Evolutionary conservation across 2,329 filamentous ascomycete genomes (phyloP).

Genomic region (Leptoxyphium fumago): DNA sequence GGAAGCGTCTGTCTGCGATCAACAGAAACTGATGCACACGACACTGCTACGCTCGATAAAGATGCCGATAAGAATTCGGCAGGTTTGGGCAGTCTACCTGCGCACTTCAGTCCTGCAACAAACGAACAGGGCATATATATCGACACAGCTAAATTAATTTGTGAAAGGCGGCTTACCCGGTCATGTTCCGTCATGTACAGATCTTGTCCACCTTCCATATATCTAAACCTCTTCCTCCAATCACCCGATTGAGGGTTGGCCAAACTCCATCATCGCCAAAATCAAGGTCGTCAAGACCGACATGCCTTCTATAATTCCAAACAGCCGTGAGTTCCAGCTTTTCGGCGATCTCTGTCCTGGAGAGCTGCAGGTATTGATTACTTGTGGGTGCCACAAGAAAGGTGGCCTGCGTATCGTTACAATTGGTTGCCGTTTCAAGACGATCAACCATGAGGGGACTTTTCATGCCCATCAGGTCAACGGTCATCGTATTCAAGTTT

Average conservation of each 20-base stretch:
- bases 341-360: background rate
- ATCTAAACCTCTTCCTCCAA: constrained; percentile 30
- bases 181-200: background rate
- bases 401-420: constrained; percentile 30
- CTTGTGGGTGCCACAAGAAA: constrained; percentile 57
- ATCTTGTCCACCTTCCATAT: constrained; percentile 27
- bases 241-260: constrained; percentile 52
- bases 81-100: too few relatives aligned
- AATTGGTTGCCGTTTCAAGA: constrained; percentile 45
- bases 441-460: constrained; percentile 45
- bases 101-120: too few relatives aligned
- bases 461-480: constrained; percentile 59
- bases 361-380: constrained; percentile 50
- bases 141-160: too few relatives aligned
- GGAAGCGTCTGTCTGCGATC: too few relatives aligned
- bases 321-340: constrained; percentile 51
- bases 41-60: too few relatives aligned
- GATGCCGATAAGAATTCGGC: too few relatives aligned
- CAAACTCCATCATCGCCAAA: constrained; percentile 63
- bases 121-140: too few relatives aligned
- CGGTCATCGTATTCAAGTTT: constrained; percentile 54
- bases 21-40: too few relatives aligned
- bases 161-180: too few relatives aligned
- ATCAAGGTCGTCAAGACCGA: constrained; percentile 69
- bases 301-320: constrained; percentile 52